These are phyloP conservation scores for Capsella rubella DNA, from an alignment of 441 rosid genomes.

Conservation along the genomic window DNA sequence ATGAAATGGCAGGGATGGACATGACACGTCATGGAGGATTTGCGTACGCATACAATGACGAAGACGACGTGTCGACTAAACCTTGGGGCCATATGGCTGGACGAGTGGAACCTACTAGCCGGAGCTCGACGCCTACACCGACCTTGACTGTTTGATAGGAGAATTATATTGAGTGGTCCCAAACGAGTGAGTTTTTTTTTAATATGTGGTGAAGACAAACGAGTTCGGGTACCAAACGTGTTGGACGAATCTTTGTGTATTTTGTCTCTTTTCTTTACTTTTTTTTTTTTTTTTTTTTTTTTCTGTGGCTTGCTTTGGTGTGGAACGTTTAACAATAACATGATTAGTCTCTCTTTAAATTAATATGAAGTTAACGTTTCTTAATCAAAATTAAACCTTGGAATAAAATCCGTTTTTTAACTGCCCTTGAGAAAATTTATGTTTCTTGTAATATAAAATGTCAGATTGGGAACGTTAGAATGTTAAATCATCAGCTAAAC, in stretches of 20 bases:
- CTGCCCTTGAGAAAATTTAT: background rate
- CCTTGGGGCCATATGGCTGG: conserved; percentile 47
- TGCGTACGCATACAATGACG: conserved; percentile 62
- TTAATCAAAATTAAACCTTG: background rate
- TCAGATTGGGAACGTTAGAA: background rate
- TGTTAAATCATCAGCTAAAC: background rate
- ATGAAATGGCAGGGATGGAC: conserved; percentile 68
- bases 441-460: background rate
- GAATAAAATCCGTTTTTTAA: background rate
- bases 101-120: conserved; percentile 50
- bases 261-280: too few relatives aligned
- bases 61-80: conserved; percentile 50
- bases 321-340: background rate
- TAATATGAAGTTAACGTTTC: background rate
- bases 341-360: background rate
- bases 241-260: conserved; percentile 27
- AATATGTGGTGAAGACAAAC: conserved; percentile 26
- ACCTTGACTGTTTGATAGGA: conserved; percentile 28
- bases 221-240: conserved; percentile 9
- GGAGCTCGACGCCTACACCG: conserved; percentile 40
- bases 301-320: background rate
- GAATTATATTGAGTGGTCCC: conserved; percentile 19
- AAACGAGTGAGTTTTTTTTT: background rate
- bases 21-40: conserved; percentile 62
- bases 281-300: too few relatives aligned